Evolutionary conservation across 2,329 filamentous ascomycete species (phyloP).

Genomic region (Ustulina deusta): DNA sequence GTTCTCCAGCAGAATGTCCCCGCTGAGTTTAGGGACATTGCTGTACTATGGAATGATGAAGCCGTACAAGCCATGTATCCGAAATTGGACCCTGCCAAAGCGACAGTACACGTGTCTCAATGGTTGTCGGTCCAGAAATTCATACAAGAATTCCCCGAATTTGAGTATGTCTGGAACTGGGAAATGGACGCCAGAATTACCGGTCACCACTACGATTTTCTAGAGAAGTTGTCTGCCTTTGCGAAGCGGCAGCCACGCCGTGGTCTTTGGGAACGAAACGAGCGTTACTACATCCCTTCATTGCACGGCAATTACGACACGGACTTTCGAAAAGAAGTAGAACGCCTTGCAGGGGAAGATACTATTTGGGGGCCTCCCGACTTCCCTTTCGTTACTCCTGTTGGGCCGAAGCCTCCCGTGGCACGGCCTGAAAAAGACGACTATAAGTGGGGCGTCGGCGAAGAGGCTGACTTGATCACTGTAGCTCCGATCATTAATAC

Average conservation of each 20-base stretch:
- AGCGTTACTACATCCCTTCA: slow-evolving; percentile 78
- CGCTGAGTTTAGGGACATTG: slow-evolving; percentile 75
- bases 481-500: slow-evolving; percentile 86
- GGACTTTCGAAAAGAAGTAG: slow-evolving; percentile 74
- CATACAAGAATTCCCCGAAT: slow-evolving; percentile 79
- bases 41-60: slow-evolving; percentile 78
- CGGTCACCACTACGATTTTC: slow-evolving; percentile 84
- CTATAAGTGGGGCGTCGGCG: slow-evolving; percentile 80
- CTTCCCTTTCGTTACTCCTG: slow-evolving; percentile 69
- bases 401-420: slow-evolving; percentile 73
- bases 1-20: slow-evolving; percentile 74
- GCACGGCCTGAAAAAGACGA: slow-evolving; percentile 70
- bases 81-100: slow-evolving; percentile 69
- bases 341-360: slow-evolving; percentile 61
- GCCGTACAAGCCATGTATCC: slow-evolving; percentile 84
- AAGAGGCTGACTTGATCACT: slow-evolving; percentile 79
- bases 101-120: slow-evolving; percentile 70
- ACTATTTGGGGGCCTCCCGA: slow-evolving; percentile 76
- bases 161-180: slow-evolving; percentile 88
- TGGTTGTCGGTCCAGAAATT: slow-evolving; percentile 83
- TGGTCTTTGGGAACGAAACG: slow-evolving; percentile 78
- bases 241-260: slow-evolving; percentile 76
- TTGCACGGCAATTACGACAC: slow-evolving; percentile 74
- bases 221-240: slow-evolving; percentile 73
- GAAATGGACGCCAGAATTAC: slow-evolving; percentile 85